Evolutionary conservation across 1,284 basidiomycete species (phyloP).

Genomic region (Anthracocystis setariae): DNA sequence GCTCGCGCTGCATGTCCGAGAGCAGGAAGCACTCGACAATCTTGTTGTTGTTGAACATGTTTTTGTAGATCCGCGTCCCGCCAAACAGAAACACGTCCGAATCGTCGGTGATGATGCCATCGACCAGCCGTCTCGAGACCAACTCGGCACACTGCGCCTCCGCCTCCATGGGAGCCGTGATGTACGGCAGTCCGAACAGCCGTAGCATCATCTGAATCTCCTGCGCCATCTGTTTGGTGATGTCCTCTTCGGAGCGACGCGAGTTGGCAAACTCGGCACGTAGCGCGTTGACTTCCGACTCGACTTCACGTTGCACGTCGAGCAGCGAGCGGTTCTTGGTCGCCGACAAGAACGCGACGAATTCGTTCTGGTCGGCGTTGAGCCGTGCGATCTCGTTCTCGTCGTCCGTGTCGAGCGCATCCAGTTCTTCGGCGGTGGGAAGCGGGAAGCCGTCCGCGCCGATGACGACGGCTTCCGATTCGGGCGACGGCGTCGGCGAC

Average conservation of each 20-base stretch:
- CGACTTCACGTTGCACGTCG: conserved; percentile 84
- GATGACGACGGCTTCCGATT: conserved; percentile 66
- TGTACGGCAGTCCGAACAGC: conserved; percentile 95
- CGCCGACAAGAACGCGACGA: conserved; percentile 87
- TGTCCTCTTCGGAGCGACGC: conserved; percentile 91
- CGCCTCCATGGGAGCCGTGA: conserved; percentile 97
- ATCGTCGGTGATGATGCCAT: conserved; percentile 98
- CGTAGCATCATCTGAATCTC: conserved; percentile 88
- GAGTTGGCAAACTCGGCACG: conserved; percentile 86
- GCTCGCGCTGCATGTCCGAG: conserved; percentile 84
- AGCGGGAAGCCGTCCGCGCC: conserved; percentile 73
- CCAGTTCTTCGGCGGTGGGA: conserved; percentile 79
- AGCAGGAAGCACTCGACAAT: conserved; percentile 94
- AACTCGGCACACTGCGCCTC: conserved; percentile 98
- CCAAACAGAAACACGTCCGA: conserved; percentile 99
- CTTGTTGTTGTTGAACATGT: conserved; percentile 99
- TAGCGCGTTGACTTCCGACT: conserved; percentile 85
- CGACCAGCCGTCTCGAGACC: conserved; percentile 83
- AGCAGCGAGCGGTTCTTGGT: conserved; percentile 72
- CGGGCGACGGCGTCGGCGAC: conserved; percentile 54
- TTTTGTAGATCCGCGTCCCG: conserved; percentile 90
- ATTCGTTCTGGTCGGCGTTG: conserved; percentile 74
- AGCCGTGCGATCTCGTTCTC: conserved; percentile 53
- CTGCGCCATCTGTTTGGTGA: conserved; percentile 90
- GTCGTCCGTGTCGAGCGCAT: conserved; percentile 77